Evolutionary conservation across 257 asterid genomes (phyloP).

Genomic region (Ilex aquifolium): DNA sequence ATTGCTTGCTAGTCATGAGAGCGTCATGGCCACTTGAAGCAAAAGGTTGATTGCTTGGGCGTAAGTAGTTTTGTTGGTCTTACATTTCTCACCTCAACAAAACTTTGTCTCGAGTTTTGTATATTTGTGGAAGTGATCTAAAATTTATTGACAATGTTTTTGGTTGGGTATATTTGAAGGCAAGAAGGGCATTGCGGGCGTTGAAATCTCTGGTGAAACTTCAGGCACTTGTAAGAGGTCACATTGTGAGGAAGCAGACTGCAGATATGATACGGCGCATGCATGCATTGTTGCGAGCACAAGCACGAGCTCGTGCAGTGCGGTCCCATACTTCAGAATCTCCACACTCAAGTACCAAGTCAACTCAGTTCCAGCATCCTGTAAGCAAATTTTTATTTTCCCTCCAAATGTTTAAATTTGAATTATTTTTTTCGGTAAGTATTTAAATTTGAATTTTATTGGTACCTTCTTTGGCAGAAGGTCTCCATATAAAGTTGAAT

Average conservation of each 20-base stretch:
- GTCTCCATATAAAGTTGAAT: no score
- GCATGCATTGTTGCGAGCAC: slow-evolving; percentile 61
- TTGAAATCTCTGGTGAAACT: slow-evolving; percentile 79
- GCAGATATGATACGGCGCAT: slow-evolving; percentile 45
- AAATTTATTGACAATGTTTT: background rate
- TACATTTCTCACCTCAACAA: no score
- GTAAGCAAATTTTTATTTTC: slow-evolving; percentile 27
- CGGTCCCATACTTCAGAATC: slow-evolving; percentile 42
- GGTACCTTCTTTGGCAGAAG: no score
- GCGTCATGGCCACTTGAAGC: no score
- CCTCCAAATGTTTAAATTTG: slow-evolving; percentile 20
- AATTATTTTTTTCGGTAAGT: background rate
- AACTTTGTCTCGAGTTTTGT: no score
- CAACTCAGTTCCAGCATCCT: slow-evolving; percentile 37
- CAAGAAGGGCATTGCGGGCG: slow-evolving; percentile 81
- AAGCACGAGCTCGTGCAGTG: slow-evolving; percentile 52
- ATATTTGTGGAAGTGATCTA: background rate
- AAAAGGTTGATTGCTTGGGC: no score
- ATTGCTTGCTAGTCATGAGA: background rate
- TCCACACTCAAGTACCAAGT: slow-evolving; percentile 46
- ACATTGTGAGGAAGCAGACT: slow-evolving; percentile 62
- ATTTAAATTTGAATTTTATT: slow-evolving; percentile 5
- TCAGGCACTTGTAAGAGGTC: slow-evolving; percentile 87
- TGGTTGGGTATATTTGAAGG: slow-evolving; percentile 25
- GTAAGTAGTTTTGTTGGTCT: no score